phyloP scores from a whole-genome alignment of 768 basidiomycete species.

The Gelatoporia subvermispora region DNA sequence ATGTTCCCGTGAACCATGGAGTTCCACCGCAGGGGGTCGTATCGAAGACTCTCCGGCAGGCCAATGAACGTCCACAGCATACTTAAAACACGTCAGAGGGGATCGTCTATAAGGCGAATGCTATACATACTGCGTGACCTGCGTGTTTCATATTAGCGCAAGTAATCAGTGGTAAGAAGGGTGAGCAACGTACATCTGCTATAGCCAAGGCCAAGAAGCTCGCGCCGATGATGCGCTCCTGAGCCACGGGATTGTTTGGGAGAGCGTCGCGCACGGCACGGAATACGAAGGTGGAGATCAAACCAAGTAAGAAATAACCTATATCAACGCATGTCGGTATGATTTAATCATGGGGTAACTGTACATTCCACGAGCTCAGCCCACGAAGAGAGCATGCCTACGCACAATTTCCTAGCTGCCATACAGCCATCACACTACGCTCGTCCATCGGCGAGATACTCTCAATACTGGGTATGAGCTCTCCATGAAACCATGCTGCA shows the following conservation, averaged over 20 bases:
- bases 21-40: slow-evolving; percentile 55
- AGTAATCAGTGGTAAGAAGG: slow-evolving; percentile 1
- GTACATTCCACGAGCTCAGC: not conserved
- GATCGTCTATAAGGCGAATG: not conserved
- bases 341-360: not conserved
- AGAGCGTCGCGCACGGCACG: slow-evolving; percentile 61
- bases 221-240: slow-evolving; percentile 66
- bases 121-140: slow-evolving; percentile 55
- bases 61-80: slow-evolving; percentile 51
- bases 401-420: slow-evolving; percentile 67
- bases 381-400: not conserved
- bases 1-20: slow-evolving; percentile 74
- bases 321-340: not conserved
- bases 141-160: not conserved
- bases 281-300: slow-evolving; percentile 63
- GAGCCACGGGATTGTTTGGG: slow-evolving; percentile 48
- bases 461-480: slow-evolving; percentile 50
- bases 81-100: slow-evolving; percentile 31
- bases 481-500: slow-evolving; percentile 60
- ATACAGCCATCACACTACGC: slow-evolving; percentile 55
- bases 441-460: slow-evolving; percentile 37
- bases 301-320: slow-evolving; percentile 63
- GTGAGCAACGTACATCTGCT: slow-evolving; percentile 54
- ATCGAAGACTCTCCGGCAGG: slow-evolving; percentile 53
- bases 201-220: slow-evolving; percentile 58